Evolutionary conservation across 345 rosid species (phyloP).

Genomic region (Citrus mangshanensis): DNA sequence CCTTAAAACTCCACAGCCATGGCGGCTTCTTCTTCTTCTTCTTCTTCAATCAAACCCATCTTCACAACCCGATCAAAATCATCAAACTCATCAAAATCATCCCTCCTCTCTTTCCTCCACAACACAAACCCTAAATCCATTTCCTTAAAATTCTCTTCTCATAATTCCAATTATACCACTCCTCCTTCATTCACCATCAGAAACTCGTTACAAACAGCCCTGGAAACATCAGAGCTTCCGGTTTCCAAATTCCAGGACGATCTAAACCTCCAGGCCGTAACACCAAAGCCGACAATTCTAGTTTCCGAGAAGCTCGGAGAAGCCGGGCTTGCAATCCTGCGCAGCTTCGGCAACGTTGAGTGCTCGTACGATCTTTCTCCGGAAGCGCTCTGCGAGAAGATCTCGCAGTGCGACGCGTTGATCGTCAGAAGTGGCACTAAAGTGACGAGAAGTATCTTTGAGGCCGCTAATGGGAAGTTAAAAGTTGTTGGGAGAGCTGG

Average conservation of each 20-base stretch:
- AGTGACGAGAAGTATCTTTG: constrained; percentile 73
- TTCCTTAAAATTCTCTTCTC: constrained; percentile 14
- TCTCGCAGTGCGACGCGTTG: constrained; percentile 58
- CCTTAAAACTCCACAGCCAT: neutral
- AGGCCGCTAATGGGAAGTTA: constrained; percentile 63
- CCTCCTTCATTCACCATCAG: neutral
- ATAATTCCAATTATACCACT: neutral
- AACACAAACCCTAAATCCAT: constrained; percentile 22
- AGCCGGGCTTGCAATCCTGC: constrained; percentile 60
- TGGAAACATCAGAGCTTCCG: constrained; percentile 8
- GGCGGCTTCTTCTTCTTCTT: constrained; percentile 14
- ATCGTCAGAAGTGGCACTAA: constrained; percentile 90
- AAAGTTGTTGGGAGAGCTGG: constrained; percentile 91
- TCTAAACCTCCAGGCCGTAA: neutral
- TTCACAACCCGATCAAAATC: constrained; percentile 10
- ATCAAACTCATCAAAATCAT: constrained; percentile 12
- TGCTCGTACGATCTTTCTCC: constrained; percentile 65
- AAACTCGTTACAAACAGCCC: constrained; percentile 18
- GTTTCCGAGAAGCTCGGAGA: constrained; percentile 87
- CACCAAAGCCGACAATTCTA: constrained; percentile 42
- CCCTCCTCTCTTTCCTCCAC: constrained; percentile 21
- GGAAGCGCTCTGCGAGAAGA: constrained; percentile 53
- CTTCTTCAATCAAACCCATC: constrained; percentile 12
- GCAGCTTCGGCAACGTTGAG: constrained; percentile 52
- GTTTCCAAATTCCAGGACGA: neutral